A percentile compares a stretch with the other conserved stretches of the same genome.
Evolutionary conservation across 352 stramenopile species (phyloP).

Genomic region (Pythium phragmitis): DNA sequence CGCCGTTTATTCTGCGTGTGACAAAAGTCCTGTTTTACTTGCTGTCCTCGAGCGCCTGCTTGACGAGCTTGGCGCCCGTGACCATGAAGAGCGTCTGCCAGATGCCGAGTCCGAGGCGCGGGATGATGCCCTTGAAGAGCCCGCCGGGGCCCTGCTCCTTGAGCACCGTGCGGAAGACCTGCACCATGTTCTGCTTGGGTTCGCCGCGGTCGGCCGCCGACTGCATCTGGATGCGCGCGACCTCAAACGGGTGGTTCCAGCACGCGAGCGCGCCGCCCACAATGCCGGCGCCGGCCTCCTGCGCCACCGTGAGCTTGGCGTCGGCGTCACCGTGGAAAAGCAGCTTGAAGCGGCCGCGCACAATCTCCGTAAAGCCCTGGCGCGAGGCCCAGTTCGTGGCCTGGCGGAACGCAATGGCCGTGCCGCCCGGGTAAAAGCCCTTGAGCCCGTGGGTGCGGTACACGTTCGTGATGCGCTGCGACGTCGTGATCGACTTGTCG

Average conservation of each 20-base stretch:
- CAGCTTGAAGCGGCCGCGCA: conserved; percentile 84
- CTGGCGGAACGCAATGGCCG: conserved; percentile 89
- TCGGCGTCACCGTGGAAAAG: conserved; percentile 78
- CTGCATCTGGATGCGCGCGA: conserved; percentile 92
- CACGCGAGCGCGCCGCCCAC: conserved; percentile 83
- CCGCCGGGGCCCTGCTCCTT: conserved; percentile 80
- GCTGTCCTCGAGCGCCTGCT: conserved; percentile 73
- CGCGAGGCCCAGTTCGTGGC: conserved; percentile 91
- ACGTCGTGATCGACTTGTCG: conserved; percentile 87
- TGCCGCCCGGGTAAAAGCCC: conserved; percentile 90
- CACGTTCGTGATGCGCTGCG: conserved; percentile 79
- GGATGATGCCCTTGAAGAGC: conserved; percentile 91
- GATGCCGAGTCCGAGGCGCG: conserved; percentile 80
- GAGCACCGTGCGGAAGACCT: conserved; percentile 86
- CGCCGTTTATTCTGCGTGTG: too few relatives aligned
- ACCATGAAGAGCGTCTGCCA: conserved; percentile 94
- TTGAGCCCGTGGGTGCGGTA: conserved; percentile 85
- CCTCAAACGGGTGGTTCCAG: conserved; percentile 93
- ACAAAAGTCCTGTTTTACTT: conserved; percentile 15
- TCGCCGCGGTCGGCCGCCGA: conserved; percentile 85
- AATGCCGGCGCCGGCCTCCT: conserved; percentile 86
- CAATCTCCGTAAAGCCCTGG: conserved; percentile 89
- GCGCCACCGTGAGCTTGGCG: conserved; percentile 86
- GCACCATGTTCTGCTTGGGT: conserved; percentile 88
- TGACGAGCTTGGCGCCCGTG: conserved; percentile 89